Evolutionary conservation across 164 flowering plant species (phyloP), one percentile per base, ranked within the genome.

Genomic region (Akebia trifoliata): DNA sequence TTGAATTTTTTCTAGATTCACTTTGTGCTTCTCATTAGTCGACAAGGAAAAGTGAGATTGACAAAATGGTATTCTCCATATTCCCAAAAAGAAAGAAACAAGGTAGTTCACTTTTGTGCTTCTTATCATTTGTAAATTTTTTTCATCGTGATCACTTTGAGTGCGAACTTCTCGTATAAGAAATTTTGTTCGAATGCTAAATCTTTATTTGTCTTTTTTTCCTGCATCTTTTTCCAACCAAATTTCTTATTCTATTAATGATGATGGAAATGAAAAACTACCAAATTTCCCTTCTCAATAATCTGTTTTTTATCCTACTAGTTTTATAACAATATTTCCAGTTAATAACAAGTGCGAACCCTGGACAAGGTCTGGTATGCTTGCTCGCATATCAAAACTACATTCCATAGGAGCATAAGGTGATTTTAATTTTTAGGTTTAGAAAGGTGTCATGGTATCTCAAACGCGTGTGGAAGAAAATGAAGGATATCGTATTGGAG

Each of bases 31-130:
- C 73, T 69, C 30, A 64, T 64, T 25, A 69, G 73, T 45, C 69
- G 69, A 6, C 73, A 69, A 56, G 73, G 73, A 14, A 64, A 69
- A 64, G 73, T 69, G 49, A 69, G 73, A 62, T 46, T 69, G 60
- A 64, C 73, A 42, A 69, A 69, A 60, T 69, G 73, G 73, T 69
- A 69, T 45, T 69, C 73, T 18, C 65, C 73, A 50, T 65, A 64
- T 69, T 20, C 73, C 7, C 73, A 69, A 32, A 69, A 65, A 55
- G 73, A 69, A 64, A 60, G 69, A 56, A 18, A 57, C 37, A 69
- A 69, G 73, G 73, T 65, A 50, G 18, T 22, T n/a, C 17, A 38
- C 9, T 7, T 37, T 62, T 20, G 11, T 49, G 9, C 17, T 26
- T 46, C 4, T n/a, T n/a, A n/a, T 40, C n/a, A 36, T 48, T 2